Evolutionary conservation across 179 eudicot genomes (phyloP).

Genomic region (Corrigiola litoralis): DNA sequence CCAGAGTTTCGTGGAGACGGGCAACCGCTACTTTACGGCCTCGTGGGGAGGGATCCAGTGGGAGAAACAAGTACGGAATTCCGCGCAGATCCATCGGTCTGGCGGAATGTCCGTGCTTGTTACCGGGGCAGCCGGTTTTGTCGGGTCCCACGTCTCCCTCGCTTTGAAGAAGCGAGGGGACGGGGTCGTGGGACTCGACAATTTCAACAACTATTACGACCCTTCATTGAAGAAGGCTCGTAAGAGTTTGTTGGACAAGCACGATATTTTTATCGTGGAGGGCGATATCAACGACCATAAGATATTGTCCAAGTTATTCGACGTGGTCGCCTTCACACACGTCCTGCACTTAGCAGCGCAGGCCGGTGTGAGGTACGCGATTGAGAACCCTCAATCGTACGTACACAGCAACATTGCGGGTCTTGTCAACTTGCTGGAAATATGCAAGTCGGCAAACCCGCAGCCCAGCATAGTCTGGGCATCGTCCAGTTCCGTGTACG

Average conservation of each 20-base stretch:
- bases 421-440: constrained; percentile 27
- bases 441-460: constrained; percentile 29
- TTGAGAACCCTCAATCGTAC: constrained; percentile 35
- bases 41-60: constrained; percentile 64
- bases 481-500: constrained; percentile 40
- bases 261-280: constrained; percentile 30
- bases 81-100: constrained; percentile 41
- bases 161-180: constrained; percentile 43
- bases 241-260: constrained; percentile 13
- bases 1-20: constrained; percentile 60
- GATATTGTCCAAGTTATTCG: constrained; percentile 24
- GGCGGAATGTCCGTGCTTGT: constrained; percentile 40
- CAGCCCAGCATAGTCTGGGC: constrained; percentile 44
- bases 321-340: constrained; percentile 30
- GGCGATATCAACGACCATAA: constrained; percentile 37
- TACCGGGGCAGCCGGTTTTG: constrained; percentile 50
- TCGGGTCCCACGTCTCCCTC: constrained; percentile 48
- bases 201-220: constrained; percentile 43
- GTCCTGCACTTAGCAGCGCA: constrained; percentile 38
- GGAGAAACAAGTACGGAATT: constrained; percentile 55
- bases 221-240: constrained; percentile 46
- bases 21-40: constrained; percentile 38
- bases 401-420: constrained; percentile 38
- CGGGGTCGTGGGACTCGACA: constrained; percentile 51
- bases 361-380: constrained; percentile 39